Evolutionary conservation across 1,284 basidiomycete species (phyloP).

Genomic region (Cryptococcus sp.): DNA sequence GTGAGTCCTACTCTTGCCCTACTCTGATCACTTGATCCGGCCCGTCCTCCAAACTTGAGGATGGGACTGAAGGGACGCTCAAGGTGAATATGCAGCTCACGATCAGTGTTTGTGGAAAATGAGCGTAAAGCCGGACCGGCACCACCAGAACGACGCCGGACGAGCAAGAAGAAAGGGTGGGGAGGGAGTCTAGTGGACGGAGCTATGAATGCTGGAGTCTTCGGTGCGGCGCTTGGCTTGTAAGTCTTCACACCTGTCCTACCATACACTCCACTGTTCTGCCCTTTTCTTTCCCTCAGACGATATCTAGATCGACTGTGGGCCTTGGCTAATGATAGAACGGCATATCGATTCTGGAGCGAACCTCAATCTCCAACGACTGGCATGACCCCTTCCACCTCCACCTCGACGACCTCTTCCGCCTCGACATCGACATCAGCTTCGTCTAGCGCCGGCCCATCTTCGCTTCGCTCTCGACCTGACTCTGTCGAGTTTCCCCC

Average conservation of each 20-base stretch:
- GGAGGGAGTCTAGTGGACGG: constrained; percentile 16
- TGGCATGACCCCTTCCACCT: background rate
- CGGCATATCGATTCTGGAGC: background rate
- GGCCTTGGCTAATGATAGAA: background rate
- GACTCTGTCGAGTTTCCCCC: constrained; percentile 2
- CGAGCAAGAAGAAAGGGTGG: constrained; percentile 15
- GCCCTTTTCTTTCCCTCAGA: background rate
- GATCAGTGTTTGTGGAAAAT: constrained; percentile 1
- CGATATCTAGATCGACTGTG: background rate
- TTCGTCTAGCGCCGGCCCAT: background rate
- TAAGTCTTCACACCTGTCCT: constrained; percentile 12
- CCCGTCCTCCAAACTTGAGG: too few species aligned
- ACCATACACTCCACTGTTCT: background rate
- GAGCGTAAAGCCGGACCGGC: background rate
- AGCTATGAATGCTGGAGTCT: constrained; percentile 25
- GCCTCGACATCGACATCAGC: background rate
- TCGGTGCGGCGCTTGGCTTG: constrained; percentile 32
- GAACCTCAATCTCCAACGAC: background rate
- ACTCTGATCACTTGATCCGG: too few species aligned
- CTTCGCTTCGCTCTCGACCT: background rate
- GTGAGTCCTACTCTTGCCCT: too few species aligned
- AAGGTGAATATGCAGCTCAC: background rate
- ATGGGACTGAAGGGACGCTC: background rate
- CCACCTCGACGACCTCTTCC: background rate
- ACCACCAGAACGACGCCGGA: background rate